Base-by-base conservation (phyloP, 2,329 filamentous ascomycete genomes). In the Lecanicillium sp. region DNA sequence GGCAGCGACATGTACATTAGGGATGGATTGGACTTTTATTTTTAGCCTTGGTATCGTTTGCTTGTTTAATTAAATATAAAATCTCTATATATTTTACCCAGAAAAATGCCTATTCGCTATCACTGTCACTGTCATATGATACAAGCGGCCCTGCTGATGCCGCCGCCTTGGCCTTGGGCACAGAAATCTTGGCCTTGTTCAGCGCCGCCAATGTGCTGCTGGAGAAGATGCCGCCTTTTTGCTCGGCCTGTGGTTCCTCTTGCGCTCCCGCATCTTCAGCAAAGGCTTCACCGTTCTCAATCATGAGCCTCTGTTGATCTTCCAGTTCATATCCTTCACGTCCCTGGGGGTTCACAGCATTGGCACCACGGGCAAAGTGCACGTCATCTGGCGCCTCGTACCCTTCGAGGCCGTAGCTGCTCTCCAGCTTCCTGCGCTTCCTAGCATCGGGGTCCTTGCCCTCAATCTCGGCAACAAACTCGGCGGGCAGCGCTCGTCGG, bases 331-430 rank as follows among this genome's bases (percentile, higher is more conserved):
- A 71, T 0, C 78, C 79, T 34, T 74, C 60, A 28, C 75, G 62
- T 2, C 75, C 76, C 3, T 65, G 54, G 1, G 75, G 74, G 49
- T 80, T 80, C 20, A 81, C 74, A 1, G 77, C 76, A 46, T 80
- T 79, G 49, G 79, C 76, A 27, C 89, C 87, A 33, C 85, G 74
- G 0, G 88, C 86, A 61, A 89, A 95, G 75, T 94, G 94, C 18
- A 98, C 80, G 46, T 92, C 84, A 56, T 98, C 92, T 1, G 90
- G 89, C 2, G 89, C 89, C 54, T 97, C 87, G 58, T 96, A 97
- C 1, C 89, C 90, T 39, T 90, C 76, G 33, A 98, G 61, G 0
- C 89, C 90, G 55, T 95, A 97, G 17, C 77, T 81, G 36, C 87
- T 88, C 59, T 96, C 87, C 18, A 95, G 79, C 63, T 87, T 94